These are phyloP conservation scores for Chlorophyllum brunneum DNA, from an alignment of 768 basidiomycete genomes.

Conservation along the genomic window DNA sequence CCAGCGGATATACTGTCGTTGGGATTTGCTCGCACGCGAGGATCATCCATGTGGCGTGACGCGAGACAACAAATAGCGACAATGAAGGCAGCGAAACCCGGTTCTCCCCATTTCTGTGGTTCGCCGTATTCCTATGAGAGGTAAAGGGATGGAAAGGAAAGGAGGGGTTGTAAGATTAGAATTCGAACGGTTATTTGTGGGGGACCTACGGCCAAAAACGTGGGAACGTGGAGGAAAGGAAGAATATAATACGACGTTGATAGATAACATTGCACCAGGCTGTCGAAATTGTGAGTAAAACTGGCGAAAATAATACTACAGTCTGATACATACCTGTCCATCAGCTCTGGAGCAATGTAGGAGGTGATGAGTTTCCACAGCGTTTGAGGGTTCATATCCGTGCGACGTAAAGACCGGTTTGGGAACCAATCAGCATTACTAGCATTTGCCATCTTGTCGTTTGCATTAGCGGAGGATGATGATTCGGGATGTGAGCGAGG, in stretches of 20 bases:
- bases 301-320: background rate
- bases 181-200: slow-evolving; percentile 1
- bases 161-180: slow-evolving; percentile 7
- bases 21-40: slow-evolving; percentile 79
- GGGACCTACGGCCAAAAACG: slow-evolving; percentile 67
- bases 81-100: slow-evolving; percentile 91
- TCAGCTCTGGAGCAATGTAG: slow-evolving; percentile 82
- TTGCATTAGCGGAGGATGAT: slow-evolving; percentile 17
- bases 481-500: background rate
- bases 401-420: slow-evolving; percentile 66
- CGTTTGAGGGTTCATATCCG: slow-evolving; percentile 82
- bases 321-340: slow-evolving; percentile 70
- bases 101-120: slow-evolving; percentile 93
- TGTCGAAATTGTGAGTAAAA: slow-evolving; percentile 25
- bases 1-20: slow-evolving; percentile 85
- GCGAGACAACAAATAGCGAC: slow-evolving; percentile 91
- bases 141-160: slow-evolving; percentile 1
- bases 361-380: slow-evolving; percentile 87
- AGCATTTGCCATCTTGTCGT: slow-evolving; percentile 28
- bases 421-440: slow-evolving; percentile 72
- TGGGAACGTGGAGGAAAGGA: slow-evolving; percentile 89
- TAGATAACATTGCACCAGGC: slow-evolving; percentile 78
- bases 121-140: slow-evolving; percentile 79
- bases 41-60: slow-evolving; percentile 90
- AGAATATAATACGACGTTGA: slow-evolving; percentile 93